Evolutionary conservation across 2,329 filamentous ascomycete genomes (phyloP).

Genomic region (Ceratocystis alfenasii): DNA sequence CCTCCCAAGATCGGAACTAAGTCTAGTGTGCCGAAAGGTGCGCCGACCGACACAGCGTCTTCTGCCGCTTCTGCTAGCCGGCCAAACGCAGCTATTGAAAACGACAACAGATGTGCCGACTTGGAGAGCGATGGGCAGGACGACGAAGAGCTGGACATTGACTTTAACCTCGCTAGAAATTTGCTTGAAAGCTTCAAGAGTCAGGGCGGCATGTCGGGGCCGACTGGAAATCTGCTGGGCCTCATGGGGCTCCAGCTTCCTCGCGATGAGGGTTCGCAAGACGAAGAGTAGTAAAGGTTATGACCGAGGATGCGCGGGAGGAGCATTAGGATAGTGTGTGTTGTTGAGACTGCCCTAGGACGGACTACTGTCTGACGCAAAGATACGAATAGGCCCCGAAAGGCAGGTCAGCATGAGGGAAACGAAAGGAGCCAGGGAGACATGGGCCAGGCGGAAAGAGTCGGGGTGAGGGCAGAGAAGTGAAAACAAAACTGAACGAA

Average conservation of each 20-base stretch:
- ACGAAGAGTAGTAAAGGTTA: conserved; percentile 22
- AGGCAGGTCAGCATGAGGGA: not conserved
- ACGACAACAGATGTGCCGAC: conserved; percentile 21
- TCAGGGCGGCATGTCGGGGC: conserved; percentile 74
- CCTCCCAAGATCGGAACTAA: not conserved
- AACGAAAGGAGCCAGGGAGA: not conserved
- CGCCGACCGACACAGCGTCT: not conserved
- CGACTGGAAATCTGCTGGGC: conserved; percentile 73
- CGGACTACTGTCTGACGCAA: too few relatives aligned
- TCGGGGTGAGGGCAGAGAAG: too few relatives aligned
- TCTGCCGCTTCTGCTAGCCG: not conserved
- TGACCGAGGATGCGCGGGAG: not conserved
- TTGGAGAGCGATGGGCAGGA: conserved; percentile 34
- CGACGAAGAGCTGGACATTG: conserved; percentile 57
- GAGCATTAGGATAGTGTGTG: too few relatives aligned
- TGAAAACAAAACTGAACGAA: too few relatives aligned
- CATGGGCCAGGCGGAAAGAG: too few relatives aligned
- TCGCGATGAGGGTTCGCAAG: conserved; percentile 55
- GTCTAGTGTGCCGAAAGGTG: not conserved
- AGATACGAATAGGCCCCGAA: too few relatives aligned
- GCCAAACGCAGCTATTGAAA: not conserved
- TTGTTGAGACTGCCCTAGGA: not conserved
- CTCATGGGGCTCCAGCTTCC: conserved; percentile 77
- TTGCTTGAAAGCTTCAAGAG: conserved; percentile 86
- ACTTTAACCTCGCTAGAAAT: conserved; percentile 82